Conservation (phyloP, 2,329 filamentous ascomycete genomes). For the Fusarium penzigii region DNA sequence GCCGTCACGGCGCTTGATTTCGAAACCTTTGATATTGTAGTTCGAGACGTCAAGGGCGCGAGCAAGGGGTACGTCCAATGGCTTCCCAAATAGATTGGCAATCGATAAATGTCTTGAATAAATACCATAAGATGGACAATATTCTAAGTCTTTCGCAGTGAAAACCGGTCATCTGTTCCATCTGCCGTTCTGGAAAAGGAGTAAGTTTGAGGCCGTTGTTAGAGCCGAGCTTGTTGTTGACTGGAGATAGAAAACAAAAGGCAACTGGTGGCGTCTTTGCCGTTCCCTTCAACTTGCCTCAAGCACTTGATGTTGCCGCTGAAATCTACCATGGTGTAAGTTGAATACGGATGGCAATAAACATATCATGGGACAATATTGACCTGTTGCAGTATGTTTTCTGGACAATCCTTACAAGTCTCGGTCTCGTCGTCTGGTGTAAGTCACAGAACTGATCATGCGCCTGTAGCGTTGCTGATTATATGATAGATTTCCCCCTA, state of each 20-base stretch:
- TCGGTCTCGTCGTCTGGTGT: conserved; percentile 93
- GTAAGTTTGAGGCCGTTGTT: conserved; percentile 52
- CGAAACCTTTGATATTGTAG: conserved; percentile 79
- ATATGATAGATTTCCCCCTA: conserved; percentile 75
- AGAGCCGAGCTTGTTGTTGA: conserved; percentile 17
- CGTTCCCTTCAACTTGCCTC: conserved; percentile 70
- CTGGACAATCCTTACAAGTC: conserved; percentile 90
- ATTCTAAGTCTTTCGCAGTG: conserved; percentile 51
- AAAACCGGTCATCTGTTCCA: conserved; percentile 46
- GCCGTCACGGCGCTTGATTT: conserved; percentile 94
- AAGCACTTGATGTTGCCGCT: conserved; percentile 77
- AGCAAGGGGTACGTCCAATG: conserved; percentile 98
- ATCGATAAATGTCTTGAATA: conserved; percentile 31
- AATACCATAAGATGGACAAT: conserved; percentile 26
- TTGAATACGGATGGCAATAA: conserved; percentile 11
- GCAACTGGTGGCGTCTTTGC: conserved; percentile 70
- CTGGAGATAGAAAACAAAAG: conserved; percentile 67
- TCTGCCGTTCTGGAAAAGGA: conserved; percentile 67
- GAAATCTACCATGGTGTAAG: conserved; percentile 90
- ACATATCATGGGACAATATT: conserved; percentile 11
- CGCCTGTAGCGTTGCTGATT: conserved; percentile 16
- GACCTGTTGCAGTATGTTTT: conserved; percentile 72
- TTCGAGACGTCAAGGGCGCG: conserved; percentile 85
- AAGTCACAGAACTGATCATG: conserved; percentile 43
- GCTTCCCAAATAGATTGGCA: conserved; percentile 77